These are phyloP conservation scores for Debaryomyces prosopidis DNA, from an alignment of 805 yeast genomes.

Conservation along the genomic window DNA sequence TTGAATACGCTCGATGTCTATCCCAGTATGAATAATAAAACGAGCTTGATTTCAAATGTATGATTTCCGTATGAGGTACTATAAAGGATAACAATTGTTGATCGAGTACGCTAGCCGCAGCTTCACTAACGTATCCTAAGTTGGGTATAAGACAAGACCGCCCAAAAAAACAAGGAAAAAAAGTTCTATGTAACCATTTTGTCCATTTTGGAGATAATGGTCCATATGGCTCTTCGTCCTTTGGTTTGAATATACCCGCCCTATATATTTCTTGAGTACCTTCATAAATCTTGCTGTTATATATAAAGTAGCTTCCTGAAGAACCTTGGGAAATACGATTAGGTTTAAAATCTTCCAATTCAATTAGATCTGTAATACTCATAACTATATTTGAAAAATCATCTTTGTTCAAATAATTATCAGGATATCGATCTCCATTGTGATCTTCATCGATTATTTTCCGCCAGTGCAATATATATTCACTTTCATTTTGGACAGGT, in stretches of 20 bases:
- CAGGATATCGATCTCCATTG: conserved; percentile 18
- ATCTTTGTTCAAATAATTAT: conserved; percentile 16
- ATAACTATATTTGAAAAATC: conserved; percentile 43
- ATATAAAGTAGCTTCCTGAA: conserved; percentile 68
- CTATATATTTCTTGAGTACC: conserved; percentile 18
- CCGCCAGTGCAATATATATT: conserved; percentile 17
- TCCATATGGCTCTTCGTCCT: conserved; percentile 80
- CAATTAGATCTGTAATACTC: conserved; percentile 49
- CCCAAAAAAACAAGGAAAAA: conserved; percentile 78
- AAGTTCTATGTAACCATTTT: conserved; percentile 73
- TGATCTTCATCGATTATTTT: conserved; percentile 12
- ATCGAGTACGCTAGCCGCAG: conserved; percentile 70
- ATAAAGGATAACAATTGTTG: conserved; percentile 56
- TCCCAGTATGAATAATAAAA: conserved; percentile 59
- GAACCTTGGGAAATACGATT: conserved; percentile 62
- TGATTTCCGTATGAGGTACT: conserved; percentile 67
- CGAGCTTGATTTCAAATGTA: conserved; percentile 45
- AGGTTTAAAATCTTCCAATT: conserved; percentile 44
- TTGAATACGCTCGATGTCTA: conserved; percentile 21
- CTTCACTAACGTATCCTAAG: conserved; percentile 69
- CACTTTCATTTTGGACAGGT: conserved; percentile 16
- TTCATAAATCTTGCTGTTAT: conserved; percentile 13
- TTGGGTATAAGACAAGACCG: conserved; percentile 72
- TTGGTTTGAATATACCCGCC: conserved; percentile 71
- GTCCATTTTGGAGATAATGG: conserved; percentile 79